Conservation (phyloP, 116 monocot genomes). For the Zostera marina region DNA sequence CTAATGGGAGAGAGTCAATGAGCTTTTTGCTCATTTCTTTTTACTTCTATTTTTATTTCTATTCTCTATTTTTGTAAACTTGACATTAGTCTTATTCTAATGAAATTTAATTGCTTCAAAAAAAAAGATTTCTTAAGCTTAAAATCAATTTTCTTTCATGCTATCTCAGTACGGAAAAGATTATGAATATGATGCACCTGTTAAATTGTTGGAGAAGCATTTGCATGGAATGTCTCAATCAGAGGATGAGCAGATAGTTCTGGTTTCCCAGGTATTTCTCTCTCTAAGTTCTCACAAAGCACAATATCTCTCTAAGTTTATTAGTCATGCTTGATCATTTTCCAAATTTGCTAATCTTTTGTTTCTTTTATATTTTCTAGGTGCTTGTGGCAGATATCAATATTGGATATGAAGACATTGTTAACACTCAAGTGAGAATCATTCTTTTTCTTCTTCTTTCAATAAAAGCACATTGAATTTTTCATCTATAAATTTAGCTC, state of each 20-base stretch:
- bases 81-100: too few relatives aligned
- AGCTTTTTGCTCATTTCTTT: too few relatives aligned
- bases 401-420: conserved; percentile 98
- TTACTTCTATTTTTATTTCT: too few relatives aligned
- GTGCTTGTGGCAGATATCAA: conserved; percentile 95
- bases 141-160: neutral
- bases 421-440: conserved; percentile 66
- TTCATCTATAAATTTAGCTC: neutral
- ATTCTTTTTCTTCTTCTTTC: neutral
- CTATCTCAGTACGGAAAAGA: conserved; percentile 81
- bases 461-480: neutral
- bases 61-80: too few relatives aligned
- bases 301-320: neutral
- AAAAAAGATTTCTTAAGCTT: neutral
- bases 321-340: neutral
- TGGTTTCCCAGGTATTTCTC: conserved; percentile 64
- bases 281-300: neutral
- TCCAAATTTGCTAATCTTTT: neutral
- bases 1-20: too few relatives aligned
- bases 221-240: conserved; percentile 84
- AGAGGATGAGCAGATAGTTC: conserved; percentile 75
- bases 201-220: conserved; percentile 87
- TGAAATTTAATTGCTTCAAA: too few relatives aligned
- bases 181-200: conserved; percentile 93
- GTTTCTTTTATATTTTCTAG: conserved; percentile 16